Base-by-base conservation (phyloP, 345 rosid genomes). In the Eucalyptus polyanthemos region DNA sequence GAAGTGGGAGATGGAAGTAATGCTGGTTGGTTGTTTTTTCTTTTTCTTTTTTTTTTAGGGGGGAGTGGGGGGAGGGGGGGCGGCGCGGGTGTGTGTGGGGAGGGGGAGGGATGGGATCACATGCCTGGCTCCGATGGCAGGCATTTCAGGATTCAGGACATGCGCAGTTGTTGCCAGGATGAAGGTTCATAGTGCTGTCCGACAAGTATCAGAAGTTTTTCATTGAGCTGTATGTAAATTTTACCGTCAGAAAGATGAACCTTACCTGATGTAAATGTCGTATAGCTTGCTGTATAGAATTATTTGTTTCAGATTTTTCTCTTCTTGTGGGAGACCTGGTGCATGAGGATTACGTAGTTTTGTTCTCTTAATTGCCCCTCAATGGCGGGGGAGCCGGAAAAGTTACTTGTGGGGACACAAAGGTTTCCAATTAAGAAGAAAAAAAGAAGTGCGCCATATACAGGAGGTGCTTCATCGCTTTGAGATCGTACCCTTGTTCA, bases 151-250 rank as follows among this genome's bases (percentile, higher is more conserved):
- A 76, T 76, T 72, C 24, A 40, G 83, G 83, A 76, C 47, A 76
- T 21, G 83, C 47, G 15, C 83, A 76, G 42, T 37, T 11, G 27
- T 76, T 76, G 65, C 65, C 45, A 34, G 25, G 88, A 86, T 51
- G 83, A 19, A 76, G 83, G 11, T 76, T 76, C 85, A 12, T 21
- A 21, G 47, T 40, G 27, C 47, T 40, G 47, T 40, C 83, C 47
- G 9, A 40, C 88, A 17, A 50, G 85, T 85, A 62, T 58, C 89
- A 25, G 14, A 34, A 49, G 86, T 34, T 87, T 56, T 87, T 87
- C 88, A 42, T 87, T 21, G 88, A 87, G 88, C n/a, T 60, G 49
- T 60, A 58, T 87, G 72, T 87, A 60, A 58, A 87, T 58, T 87
- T 58, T 42, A 87, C 49, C 16, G 47, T 25, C 88, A 42, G 12